Base-by-base conservation (phyloP, 73 alveolate genomes). In the Durusdinium trenchii region DNA sequence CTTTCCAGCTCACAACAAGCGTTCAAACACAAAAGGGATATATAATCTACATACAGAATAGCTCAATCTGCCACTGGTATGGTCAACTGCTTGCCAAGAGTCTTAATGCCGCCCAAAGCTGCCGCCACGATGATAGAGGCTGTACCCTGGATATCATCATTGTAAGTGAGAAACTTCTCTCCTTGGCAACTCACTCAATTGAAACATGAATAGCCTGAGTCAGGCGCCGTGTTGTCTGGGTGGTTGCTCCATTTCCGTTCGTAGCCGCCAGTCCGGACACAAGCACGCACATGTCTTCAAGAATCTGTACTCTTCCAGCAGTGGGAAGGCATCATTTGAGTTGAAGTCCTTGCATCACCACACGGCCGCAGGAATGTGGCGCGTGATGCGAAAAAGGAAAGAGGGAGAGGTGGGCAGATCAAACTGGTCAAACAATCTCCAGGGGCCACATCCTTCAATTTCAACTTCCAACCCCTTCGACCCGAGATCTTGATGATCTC, bases 131-230 rank as follows among this genome's bases (percentile, higher is more conserved):
- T 64, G 69, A 94, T 85, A 14, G 99, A 94, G 43, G 99, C 99
- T 0, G 99, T 94, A 0, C 99, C 99, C 83, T 94, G 99, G 50
- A 94, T 94, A 94, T 94, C 99, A 78, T 94, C 99, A 36, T 94
- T 94, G 99, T 94, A 94, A 36, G 99, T 94, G 94, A 94, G 51
- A 94, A 94, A 94, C 99, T 94, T 94, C 94, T 64, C 45, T 35
- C 98, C 98, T 91, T 32, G 52, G 73, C n/a, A 40, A 51, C 50
- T 50, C 20, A 0, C 45, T 30, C 52, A 16, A 30, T n/a, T 67
- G 47, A 38, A n/a, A n/a, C n/a, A n/a, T n/a, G n/a, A n/a, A n/a
- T n/a, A n/a, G n/a, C n/a, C n/a, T n/a, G n/a, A n/a, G n/a, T n/a
- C n/a, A n/a, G n/a, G n/a, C n/a, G n/a, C n/a, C n/a, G n/a, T n/a